A percentile compares a stretch with the other conserved stretches of the same genome.
Evolutionary conservation across 2,329 filamentous ascomycete genomes (phyloP).

Genomic region (Ascosphaera acerosa): DNA sequence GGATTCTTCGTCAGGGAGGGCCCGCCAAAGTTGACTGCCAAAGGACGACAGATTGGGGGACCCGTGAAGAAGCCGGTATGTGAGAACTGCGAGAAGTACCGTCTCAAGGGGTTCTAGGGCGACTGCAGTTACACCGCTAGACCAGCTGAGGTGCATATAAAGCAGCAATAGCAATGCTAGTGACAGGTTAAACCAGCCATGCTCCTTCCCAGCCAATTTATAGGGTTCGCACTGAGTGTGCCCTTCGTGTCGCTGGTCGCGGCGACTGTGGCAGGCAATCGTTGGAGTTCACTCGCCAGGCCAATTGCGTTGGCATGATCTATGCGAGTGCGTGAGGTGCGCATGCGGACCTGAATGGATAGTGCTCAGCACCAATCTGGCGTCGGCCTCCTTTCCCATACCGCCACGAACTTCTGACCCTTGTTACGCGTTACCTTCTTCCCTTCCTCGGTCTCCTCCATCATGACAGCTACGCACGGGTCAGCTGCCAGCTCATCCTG

Average conservation of each 20-base stretch:
- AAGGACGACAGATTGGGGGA: constrained; percentile 22
- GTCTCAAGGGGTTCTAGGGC: too few relatives aligned
- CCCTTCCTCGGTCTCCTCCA: constrained; percentile 72
- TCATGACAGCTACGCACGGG: constrained; percentile 37
- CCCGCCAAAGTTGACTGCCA: constrained; percentile 19
- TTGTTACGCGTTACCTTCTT: constrained; percentile 88
- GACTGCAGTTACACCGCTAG: too few relatives aligned
- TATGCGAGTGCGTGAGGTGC: too few relatives aligned
- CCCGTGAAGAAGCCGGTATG: constrained; percentile 34
- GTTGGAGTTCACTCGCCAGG: not conserved
- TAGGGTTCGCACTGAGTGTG: too few relatives aligned
- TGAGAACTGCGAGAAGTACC: constrained; percentile 34
- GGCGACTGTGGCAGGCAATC: not conserved
- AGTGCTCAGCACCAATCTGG: constrained; percentile 37
- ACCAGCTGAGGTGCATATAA: too few relatives aligned
- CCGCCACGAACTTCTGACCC: constrained; percentile 71
- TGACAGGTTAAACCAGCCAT: too few relatives aligned
- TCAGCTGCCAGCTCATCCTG: constrained; percentile 28
- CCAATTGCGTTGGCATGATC: too few relatives aligned
- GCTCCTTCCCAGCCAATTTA: too few relatives aligned
- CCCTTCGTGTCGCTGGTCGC: too few relatives aligned
- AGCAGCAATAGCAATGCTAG: too few relatives aligned
- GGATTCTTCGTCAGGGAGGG: constrained; percentile 36
- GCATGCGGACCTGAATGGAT: too few relatives aligned
- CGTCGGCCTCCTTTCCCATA: constrained; percentile 60